phyloP scores from a whole-genome alignment of 352 stramenopile species.

The Blastocystis sp. region DNA sequence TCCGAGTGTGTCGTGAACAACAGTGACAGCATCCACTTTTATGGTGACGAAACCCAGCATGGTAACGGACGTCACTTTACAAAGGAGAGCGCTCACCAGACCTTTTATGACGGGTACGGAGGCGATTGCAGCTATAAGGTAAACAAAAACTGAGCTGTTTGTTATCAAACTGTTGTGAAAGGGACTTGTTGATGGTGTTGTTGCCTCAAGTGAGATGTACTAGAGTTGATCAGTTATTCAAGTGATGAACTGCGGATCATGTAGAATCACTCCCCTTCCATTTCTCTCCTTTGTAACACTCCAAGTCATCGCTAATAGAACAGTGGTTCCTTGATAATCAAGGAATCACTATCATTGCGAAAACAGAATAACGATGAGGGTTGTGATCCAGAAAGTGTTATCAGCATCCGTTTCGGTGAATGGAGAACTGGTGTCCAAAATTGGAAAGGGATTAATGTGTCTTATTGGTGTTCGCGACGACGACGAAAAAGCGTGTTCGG shows the following conservation, averaged over 20 bases:
- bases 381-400: slow-evolving; percentile 46
- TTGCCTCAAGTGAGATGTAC: too few relatives aligned
- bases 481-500: slow-evolving; percentile 36
- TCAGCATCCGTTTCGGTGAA: slow-evolving; percentile 44
- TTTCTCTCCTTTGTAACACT: too few relatives aligned
- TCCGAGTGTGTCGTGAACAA: background rate
- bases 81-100: background rate
- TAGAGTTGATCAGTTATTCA: too few relatives aligned
- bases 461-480: slow-evolving; percentile 49
- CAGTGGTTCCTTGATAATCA: too few relatives aligned
- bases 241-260: too few relatives aligned
- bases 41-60: slow-evolving; percentile 32
- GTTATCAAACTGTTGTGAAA: background rate
- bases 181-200: too few relatives aligned
- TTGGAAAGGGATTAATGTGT: slow-evolving; percentile 54
- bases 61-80: slow-evolving; percentile 11
- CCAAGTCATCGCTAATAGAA: too few relatives aligned
- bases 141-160: slow-evolving; percentile 17
- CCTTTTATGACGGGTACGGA: slow-evolving; percentile 40
- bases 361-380: background rate
- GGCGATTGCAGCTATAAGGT: slow-evolving; percentile 42
- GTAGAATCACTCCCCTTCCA: too few relatives aligned
- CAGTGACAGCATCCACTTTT: slow-evolving; percentile 4
- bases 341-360: too few relatives aligned
- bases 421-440: slow-evolving; percentile 24